Conservation (phyloP, 495 filamentous ascomycete species). For the Hyaloscypha hepaticicola region DNA sequence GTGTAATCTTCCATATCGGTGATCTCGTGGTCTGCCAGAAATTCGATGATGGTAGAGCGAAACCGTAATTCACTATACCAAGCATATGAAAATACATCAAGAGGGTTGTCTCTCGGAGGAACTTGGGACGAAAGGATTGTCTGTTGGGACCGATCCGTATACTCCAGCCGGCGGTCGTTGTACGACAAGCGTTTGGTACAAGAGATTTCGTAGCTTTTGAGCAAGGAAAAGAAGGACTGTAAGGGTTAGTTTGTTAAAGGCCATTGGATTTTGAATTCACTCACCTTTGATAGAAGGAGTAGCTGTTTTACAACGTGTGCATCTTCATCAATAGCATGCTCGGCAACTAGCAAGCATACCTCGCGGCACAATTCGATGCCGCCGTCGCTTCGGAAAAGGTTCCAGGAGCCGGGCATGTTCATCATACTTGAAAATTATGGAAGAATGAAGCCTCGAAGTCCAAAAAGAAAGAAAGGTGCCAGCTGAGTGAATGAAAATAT, state of each 20-base stretch:
- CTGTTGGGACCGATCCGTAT: slow-evolving; percentile 1
- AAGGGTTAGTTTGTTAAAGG: not conserved
- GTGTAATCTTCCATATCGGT: slow-evolving; percentile 17
- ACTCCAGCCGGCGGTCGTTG: not conserved
- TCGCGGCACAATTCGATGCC: slow-evolving; percentile 19
- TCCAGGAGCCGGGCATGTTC: not conserved
- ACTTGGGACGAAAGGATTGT: not conserved
- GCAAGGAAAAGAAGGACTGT: slow-evolving; percentile 19
- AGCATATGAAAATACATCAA: slow-evolving; percentile 12
- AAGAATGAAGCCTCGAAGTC: not conserved
- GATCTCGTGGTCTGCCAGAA: slow-evolving; percentile 20
- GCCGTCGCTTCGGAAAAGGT: slow-evolving; percentile 13
- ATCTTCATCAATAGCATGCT: slow-evolving; percentile 14
- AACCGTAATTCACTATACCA: slow-evolving; percentile 23
- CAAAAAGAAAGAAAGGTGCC: not conserved
- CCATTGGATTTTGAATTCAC: not conserved
- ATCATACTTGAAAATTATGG: not conserved
- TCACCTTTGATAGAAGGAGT: slow-evolving; percentile 24
- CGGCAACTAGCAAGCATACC: slow-evolving; percentile 20
- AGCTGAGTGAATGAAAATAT: not conserved
- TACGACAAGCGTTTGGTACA: slow-evolving; percentile 10
- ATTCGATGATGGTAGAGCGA: slow-evolving; percentile 16
- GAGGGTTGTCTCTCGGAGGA: not conserved
- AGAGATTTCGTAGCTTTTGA: slow-evolving; percentile 24
- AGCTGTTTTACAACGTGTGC: slow-evolving; percentile 7